Evolutionary conservation across 495 filamentous ascomycete genomes (phyloP), one percentile per base, ranked within the genome.

Genomic region (Penicillium longicatenatum): DNA sequence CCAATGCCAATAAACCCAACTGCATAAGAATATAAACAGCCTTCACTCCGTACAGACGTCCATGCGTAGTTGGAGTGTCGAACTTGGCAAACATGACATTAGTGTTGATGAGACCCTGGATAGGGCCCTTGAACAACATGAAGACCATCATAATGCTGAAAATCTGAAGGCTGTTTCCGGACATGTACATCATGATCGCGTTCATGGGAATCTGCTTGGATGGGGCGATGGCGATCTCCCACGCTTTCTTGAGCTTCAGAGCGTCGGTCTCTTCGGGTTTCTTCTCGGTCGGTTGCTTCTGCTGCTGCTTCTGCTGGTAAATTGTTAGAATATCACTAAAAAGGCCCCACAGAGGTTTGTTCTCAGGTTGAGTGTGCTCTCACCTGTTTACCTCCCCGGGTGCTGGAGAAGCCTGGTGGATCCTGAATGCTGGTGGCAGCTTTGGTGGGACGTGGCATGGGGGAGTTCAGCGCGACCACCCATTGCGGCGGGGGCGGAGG

Each of bases 181-280:
- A 96, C 95, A 99, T 98, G 82, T 99, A 99, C 93, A 98, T 98
- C 88, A 97, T 96, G 75, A 99, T 92, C 45, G 85, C 92, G 57
- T 95, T 97, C 94, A 98, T 98, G 50, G 94, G 94, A 44, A 99
- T 81, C 68, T 88, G 86, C 77, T 99, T 99, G 50, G 92, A 88
- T 2, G 94, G 94, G 4, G 89, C 95, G 35, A 99, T 83, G 31
- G 94, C 95, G 20, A 99, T 83, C 75, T 99, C 94, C 95, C 95
- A 99, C 1, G 94, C 93, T 70, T 99, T 99, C 76, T 98, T 99
- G 60, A 98, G 73, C 78, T 98, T 97, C 52, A 99, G 79, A 41
- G 86, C 89, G 72, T 98, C 94, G 77, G 91, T 97, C 73, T 97
- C 92, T 60, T 87, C 87, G 63, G 77, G 73, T 64, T 80, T 75